phyloP scores from a whole-genome alignment of 768 basidiomycete species.

The Cystofilobasidium ferigula region DNA sequence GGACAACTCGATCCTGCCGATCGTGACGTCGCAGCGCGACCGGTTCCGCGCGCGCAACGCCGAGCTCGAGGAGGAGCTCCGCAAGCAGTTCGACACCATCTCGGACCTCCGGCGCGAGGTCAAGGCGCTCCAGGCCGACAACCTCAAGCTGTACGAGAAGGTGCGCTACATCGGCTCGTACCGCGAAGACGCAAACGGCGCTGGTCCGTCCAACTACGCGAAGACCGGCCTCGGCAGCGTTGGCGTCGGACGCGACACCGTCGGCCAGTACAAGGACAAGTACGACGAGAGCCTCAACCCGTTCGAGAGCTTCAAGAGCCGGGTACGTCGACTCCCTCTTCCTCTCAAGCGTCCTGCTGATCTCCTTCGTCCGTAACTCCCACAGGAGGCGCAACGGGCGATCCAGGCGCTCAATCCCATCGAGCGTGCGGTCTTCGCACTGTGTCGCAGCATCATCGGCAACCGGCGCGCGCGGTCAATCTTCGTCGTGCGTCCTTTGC shows the following conservation, averaged over 20 bases:
- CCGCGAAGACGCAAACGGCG: conserved; percentile 49
- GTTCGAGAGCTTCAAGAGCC: conserved; percentile 90
- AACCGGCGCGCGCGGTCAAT: conserved; percentile 79
- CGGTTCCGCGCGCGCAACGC: conserved; percentile 66
- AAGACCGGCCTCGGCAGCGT: neutral
- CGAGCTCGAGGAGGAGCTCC: conserved; percentile 57
- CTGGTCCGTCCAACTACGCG: neutral
- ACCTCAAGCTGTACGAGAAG: conserved; percentile 96
- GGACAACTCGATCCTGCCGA: conserved; percentile 92
- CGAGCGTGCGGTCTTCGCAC: conserved; percentile 71
- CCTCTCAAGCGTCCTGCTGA: neutral
- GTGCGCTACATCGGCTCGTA: conserved; percentile 98
- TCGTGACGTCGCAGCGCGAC: conserved; percentile 93
- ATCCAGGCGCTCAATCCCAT: conserved; percentile 83
- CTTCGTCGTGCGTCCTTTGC: conserved; percentile 48
- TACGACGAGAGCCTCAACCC: conserved; percentile 98
- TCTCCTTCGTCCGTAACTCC: neutral
- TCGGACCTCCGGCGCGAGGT: conserved; percentile 87
- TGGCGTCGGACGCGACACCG: conserved; percentile 46
- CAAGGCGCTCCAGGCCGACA: conserved; percentile 83
- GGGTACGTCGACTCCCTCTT: conserved; percentile 49
- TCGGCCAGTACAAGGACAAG: conserved; percentile 76
- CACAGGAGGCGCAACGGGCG: conserved; percentile 84
- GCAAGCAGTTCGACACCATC: conserved; percentile 87
- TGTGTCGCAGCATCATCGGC: conserved; percentile 76